These are phyloP conservation scores for Starmerella cellae DNA, from an alignment of 805 yeast genomes.

Conservation along the genomic window DNA sequence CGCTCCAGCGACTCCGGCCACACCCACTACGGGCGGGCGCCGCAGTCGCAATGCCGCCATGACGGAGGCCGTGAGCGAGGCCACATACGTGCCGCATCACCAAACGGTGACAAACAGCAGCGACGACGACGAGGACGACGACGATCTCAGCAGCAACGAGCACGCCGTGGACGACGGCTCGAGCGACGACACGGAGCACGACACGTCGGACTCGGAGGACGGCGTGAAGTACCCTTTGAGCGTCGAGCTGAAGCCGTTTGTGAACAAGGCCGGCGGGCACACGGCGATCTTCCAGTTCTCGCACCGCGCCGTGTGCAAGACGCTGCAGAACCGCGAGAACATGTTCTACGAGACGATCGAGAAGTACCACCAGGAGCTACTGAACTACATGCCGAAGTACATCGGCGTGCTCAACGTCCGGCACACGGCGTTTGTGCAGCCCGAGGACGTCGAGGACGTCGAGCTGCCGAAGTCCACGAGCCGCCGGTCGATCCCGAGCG, in stretches of 20 bases:
- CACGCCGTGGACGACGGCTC: conserved; percentile 2
- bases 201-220: conserved; percentile 15
- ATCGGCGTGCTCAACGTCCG: conserved; percentile 90
- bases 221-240: conserved; percentile 37
- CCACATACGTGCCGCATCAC: conserved; percentile 23
- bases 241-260: conserved; percentile 81
- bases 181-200: conserved; percentile 9
- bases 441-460: no score
- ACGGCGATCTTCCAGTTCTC: conserved; percentile 91
- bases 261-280: conserved; percentile 95
- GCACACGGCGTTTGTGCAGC: conserved; percentile 34
- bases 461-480: no score
- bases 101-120: background rate
- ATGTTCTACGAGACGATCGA: conserved; percentile 86
- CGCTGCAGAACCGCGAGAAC: conserved; percentile 79
- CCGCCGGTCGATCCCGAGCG: no score
- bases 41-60: background rate
- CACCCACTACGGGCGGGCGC: background rate
- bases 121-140: conserved; percentile 4
- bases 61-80: conserved; percentile 21
- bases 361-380: conserved; percentile 55
- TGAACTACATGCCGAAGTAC: conserved; percentile 82
- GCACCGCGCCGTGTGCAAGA: conserved; percentile 85
- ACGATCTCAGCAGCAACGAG: background rate
- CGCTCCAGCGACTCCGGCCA: background rate